phyloP scores from a whole-genome alignment of 1,284 basidiomycete species.

The Crucibulum cyathiforme region DNA sequence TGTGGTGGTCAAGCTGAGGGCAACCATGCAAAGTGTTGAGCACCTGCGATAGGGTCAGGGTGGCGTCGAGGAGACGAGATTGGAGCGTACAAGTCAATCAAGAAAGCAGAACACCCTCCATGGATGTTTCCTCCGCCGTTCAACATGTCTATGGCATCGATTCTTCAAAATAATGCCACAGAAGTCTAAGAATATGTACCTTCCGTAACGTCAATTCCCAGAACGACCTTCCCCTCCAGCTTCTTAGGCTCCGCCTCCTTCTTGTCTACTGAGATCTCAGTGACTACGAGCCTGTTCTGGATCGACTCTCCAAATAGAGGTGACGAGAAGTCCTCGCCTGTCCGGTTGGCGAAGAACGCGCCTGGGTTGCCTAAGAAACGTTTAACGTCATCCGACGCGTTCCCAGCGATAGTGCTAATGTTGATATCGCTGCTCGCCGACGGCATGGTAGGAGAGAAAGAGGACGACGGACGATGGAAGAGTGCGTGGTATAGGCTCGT shows the following conservation, averaged over 20 bases:
- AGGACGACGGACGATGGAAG: too few relatives aligned
- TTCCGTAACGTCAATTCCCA: conserved; percentile 52
- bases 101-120: conserved; percentile 56
- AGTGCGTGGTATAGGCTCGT: too few relatives aligned
- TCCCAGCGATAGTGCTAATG: conserved; percentile 46
- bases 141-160: conserved; percentile 52
- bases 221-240: conserved; percentile 52
- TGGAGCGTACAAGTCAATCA: conserved; percentile 55
- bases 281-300: conserved; percentile 39
- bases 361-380: conserved; percentile 26
- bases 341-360: not conserved
- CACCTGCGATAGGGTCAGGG: conserved; percentile 39
- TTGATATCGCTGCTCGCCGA: conserved; percentile 2
- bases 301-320: conserved; percentile 41
- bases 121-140: conserved; percentile 53
- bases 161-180: not conserved
- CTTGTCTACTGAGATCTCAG: conserved; percentile 48
- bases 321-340: not conserved
- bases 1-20: conserved; percentile 30
- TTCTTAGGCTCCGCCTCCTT: conserved; percentile 53
- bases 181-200: conserved; percentile 37
- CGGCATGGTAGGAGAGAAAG: too few relatives aligned
- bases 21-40: conserved; percentile 49
- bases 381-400: conserved; percentile 49
- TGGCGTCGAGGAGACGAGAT: not conserved